These are phyloP conservation scores for Citrus mangshanensis DNA, from an alignment of 345 rosid genomes.

Conservation along the genomic window DNA sequence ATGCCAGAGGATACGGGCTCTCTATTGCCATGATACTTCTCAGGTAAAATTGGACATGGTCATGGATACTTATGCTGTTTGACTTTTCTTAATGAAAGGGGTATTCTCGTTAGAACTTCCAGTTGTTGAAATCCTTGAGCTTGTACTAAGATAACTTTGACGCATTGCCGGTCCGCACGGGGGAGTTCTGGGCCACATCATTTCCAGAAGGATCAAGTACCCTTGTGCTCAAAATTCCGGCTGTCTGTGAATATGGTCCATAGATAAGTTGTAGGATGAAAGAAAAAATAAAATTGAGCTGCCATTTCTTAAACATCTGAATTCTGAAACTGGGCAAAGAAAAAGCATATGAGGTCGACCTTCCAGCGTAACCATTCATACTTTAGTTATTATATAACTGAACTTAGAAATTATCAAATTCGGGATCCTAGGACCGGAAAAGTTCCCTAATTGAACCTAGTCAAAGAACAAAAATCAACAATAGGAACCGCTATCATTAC, in stretches of 20 bases:
- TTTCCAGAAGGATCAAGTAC: no score
- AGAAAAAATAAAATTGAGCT: no score
- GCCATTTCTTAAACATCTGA: no score
- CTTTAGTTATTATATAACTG: no score
- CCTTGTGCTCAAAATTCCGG: background rate
- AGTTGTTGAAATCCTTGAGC: no score
- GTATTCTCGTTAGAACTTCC: background rate
- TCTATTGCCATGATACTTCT: conserved; percentile 48
- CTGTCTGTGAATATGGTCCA: background rate
- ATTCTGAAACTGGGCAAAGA: no score
- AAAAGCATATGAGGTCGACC: background rate
- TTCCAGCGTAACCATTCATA: no score
- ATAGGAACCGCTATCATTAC: background rate
- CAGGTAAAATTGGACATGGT: conserved; percentile 24
- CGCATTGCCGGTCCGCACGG: no score
- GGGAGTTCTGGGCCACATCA: no score
- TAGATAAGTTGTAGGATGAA: background rate
- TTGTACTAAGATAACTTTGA: no score
- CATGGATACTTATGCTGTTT: conserved; percentile 6
- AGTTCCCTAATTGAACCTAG: background rate
- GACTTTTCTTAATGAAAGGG: conserved; percentile 18
- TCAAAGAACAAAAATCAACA: background rate
- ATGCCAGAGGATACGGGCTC: conserved; percentile 15
- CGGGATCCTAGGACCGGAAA: background rate
- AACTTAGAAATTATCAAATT: no score